Conservation (phyloP, 257 asterid genomes). For the Nicotiana sylvestris region DNA sequence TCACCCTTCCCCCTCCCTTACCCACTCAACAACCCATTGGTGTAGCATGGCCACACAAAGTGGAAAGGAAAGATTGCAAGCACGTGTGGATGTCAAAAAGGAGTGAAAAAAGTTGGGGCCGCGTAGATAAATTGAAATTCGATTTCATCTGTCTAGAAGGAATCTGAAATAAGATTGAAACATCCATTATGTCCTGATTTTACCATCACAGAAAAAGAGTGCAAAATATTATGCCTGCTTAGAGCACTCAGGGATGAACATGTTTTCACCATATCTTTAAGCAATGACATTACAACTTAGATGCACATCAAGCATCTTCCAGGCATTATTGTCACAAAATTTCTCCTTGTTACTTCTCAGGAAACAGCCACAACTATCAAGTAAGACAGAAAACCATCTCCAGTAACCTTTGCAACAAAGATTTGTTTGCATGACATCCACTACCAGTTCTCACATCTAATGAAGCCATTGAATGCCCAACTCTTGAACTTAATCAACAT, state of each 20-base stretch:
- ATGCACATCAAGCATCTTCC: neutral
- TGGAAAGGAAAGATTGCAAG: constrained; percentile 5
- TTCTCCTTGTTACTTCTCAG: neutral
- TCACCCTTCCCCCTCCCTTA: constrained; percentile 5
- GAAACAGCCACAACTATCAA: neutral
- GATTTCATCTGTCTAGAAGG: neutral
- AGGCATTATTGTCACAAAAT: neutral
- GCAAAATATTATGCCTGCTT: neutral
- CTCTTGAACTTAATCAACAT: neutral
- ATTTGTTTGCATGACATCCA: constrained; percentile 1
- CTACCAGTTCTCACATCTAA: constrained; percentile 2
- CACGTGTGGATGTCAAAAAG: neutral
- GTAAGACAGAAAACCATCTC: neutral
- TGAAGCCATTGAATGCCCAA: neutral
- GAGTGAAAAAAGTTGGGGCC: constrained; percentile 2
- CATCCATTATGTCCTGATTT: neutral
- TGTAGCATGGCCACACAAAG: neutral
- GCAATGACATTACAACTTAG: neutral
- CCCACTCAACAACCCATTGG: constrained; percentile 7
- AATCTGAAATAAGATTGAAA: neutral
- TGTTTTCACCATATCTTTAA: neutral
- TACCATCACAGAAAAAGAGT: neutral
- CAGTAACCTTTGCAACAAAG: neutral
- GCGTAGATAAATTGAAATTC: neutral
- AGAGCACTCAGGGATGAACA: neutral